Evolutionary conservation across 441 rosid genomes (phyloP).

Genomic region (Erodium trifolium): DNA sequence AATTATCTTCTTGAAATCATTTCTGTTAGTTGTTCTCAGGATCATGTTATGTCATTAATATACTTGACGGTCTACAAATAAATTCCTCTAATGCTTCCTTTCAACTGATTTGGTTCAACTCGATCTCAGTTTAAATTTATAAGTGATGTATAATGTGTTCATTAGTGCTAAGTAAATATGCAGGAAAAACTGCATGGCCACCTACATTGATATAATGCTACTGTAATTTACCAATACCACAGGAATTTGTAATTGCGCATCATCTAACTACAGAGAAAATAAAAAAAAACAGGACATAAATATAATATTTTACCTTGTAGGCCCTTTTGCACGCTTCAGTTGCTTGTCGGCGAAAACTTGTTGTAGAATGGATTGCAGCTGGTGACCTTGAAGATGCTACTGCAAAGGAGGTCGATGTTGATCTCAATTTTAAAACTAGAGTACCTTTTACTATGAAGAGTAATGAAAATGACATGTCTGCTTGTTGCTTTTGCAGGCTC

Average conservation of each 20-base stretch:
- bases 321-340: slow-evolving; percentile 29
- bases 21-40: slow-evolving; percentile 3
- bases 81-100: background rate
- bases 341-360: slow-evolving; percentile 16
- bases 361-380: slow-evolving; percentile 27
- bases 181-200: background rate
- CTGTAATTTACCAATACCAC: background rate
- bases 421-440: slow-evolving; percentile 14
- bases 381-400: slow-evolving; percentile 21
- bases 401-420: slow-evolving; percentile 18
- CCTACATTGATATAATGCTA: background rate
- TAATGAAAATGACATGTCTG: slow-evolving; percentile 13
- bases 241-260: background rate
- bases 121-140: background rate
- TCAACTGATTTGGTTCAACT: background rate
- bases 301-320: slow-evolving; percentile 14
- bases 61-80: background rate
- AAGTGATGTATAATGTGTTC: background rate
- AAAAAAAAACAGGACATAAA: background rate
- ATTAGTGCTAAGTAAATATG: background rate
- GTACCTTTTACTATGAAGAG: background rate
- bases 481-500: slow-evolving; percentile 32
- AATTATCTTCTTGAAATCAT: background rate
- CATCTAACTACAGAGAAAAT: background rate
- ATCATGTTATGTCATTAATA: background rate